A percentile compares a stretch with the other conserved stretches of the same genome.
Conservation (phyloP, 2,329 filamentous ascomycete genomes). For the Diaporthe citrichinensis region DNA sequence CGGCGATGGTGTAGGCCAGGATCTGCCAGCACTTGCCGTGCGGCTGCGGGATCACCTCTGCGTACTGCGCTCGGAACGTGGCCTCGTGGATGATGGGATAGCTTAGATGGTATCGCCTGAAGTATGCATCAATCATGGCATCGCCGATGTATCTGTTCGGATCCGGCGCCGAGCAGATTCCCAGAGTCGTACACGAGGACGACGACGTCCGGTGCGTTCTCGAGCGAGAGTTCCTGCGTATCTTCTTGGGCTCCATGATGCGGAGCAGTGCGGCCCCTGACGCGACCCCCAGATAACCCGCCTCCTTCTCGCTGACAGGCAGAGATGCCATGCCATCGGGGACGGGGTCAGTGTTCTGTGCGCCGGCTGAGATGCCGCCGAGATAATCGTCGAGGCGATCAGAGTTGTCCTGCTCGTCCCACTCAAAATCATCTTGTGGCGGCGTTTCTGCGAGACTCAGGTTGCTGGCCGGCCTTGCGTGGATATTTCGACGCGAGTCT, state of each 20-base stretch:
- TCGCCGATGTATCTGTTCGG: conserved; percentile 47
- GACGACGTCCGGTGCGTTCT: conserved; percentile 44
- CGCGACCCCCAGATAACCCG: conserved; percentile 61
- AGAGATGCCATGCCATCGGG: conserved; percentile 56
- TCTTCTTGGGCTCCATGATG: conserved; percentile 50
- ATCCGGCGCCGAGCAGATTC: conserved; percentile 46
- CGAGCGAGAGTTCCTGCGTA: background rate
- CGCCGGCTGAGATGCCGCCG: conserved; percentile 43
- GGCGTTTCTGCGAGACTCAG: conserved; percentile 1
- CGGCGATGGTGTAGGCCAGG: conserved; percentile 39
- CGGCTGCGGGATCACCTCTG: conserved; percentile 39
- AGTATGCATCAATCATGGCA: conserved; percentile 56
- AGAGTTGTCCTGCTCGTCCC: conserved; percentile 51
- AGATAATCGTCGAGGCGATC: conserved; percentile 37
- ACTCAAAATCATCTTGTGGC: conserved; percentile 52
- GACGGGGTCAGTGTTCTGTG: conserved; percentile 46
- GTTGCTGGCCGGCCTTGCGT: conserved; percentile 50
- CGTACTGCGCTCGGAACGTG: conserved; percentile 51
- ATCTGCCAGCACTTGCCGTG: conserved; percentile 41
- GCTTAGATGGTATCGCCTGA: conserved; percentile 57
- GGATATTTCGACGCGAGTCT: background rate
- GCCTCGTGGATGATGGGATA: conserved; percentile 62
- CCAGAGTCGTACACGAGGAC: conserved; percentile 31
- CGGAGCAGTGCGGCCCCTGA: conserved; percentile 61
- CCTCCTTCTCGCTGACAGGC: conserved; percentile 53